phyloP scores from a whole-genome alignment of 805 yeast genomes.

The Kodamaea hsintzibuensis region DNA sequence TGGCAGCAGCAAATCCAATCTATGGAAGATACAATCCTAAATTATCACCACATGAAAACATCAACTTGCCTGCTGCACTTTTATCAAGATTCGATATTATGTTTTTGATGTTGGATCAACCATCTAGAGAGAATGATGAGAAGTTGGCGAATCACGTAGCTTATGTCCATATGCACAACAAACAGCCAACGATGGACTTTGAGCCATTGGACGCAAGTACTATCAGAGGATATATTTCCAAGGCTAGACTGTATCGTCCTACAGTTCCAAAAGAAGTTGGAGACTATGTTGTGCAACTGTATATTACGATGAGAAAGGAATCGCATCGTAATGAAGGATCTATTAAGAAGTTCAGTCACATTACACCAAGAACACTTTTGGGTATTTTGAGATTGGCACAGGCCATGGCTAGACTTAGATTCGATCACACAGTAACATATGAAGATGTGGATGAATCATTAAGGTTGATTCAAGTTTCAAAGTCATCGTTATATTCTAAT shows the following conservation, averaged over 20 bases:
- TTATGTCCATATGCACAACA: slow-evolving; percentile 90
- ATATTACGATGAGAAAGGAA: slow-evolving; percentile 91
- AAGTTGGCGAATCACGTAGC: slow-evolving; percentile 92
- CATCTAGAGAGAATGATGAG: slow-evolving; percentile 77
- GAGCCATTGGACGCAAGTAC: slow-evolving; percentile 77
- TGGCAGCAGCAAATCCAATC: slow-evolving; percentile 98
- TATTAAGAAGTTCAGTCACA: slow-evolving; percentile 78
- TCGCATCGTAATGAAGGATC: slow-evolving; percentile 78
- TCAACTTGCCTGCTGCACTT: slow-evolving; percentile 94
- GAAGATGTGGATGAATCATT: slow-evolving; percentile 96
- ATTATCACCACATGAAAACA: slow-evolving; percentile 90
- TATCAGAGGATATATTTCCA: slow-evolving; percentile 83
- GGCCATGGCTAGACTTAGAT: slow-evolving; percentile 88
- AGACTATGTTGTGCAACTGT: slow-evolving; percentile 80
- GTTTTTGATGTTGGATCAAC: slow-evolving; percentile 83
- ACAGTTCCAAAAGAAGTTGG: slow-evolving; percentile 80
- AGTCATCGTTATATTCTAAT: slow-evolving; percentile 64
- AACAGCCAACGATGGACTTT: slow-evolving; percentile 75
- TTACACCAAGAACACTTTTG: slow-evolving; percentile 91
- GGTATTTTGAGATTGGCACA: slow-evolving; percentile 92
- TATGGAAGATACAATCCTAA: slow-evolving; percentile 92
- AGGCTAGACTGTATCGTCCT: slow-evolving; percentile 85
- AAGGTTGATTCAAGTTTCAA: slow-evolving; percentile 82
- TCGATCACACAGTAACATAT: slow-evolving; percentile 64
- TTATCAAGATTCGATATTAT: slow-evolving; percentile 91